Evolutionary conservation across 1,139 yeast genomes (phyloP).

Genomic region (Blastobotrys serpentis): DNA sequence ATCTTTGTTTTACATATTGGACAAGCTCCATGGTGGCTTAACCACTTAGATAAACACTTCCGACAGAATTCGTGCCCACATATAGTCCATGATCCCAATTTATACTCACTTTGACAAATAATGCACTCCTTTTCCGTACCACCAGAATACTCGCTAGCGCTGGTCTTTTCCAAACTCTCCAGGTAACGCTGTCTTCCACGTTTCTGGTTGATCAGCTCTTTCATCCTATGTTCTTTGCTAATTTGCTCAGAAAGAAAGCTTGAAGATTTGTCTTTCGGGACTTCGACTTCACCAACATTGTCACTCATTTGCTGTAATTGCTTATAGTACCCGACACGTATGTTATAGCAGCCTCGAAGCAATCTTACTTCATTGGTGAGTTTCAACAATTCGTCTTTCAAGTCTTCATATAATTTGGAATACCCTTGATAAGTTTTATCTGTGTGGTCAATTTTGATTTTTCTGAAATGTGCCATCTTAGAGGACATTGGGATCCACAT

Average conservation of each 20-base stretch:
- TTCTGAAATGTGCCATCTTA: slow-evolving; percentile 6
- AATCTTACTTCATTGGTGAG: slow-evolving; percentile 51
- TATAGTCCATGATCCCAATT: slow-evolving; percentile 72
- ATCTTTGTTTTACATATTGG: slow-evolving; percentile 72
- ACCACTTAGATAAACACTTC: slow-evolving; percentile 75
- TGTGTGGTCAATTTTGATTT: background rate
- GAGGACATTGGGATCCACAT: slow-evolving; percentile 4
- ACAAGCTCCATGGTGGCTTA: slow-evolving; percentile 53
- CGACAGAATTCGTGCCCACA: slow-evolving; percentile 92
- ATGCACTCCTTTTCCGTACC: slow-evolving; percentile 54
- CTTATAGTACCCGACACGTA: slow-evolving; percentile 74
- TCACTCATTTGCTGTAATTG: slow-evolving; percentile 86
- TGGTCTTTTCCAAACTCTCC: slow-evolving; percentile 44
- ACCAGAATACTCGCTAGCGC: slow-evolving; percentile 31
- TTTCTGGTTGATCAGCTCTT: slow-evolving; percentile 25
- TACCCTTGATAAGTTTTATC: background rate
- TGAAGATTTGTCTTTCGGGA: slow-evolving; percentile 17
- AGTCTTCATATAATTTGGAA: background rate
- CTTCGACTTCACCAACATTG: slow-evolving; percentile 47
- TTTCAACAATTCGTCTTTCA: slow-evolving; percentile 38
- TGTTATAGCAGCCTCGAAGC: slow-evolving; percentile 68
- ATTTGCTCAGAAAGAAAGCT: slow-evolving; percentile 19
- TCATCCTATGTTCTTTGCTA: slow-evolving; percentile 23
- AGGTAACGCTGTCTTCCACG: slow-evolving; percentile 55
- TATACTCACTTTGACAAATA: slow-evolving; percentile 70